These are phyloP conservation scores for Protea cynaroides DNA, from an alignment of 164 flowering plant genomes.

Conservation along the genomic window DNA sequence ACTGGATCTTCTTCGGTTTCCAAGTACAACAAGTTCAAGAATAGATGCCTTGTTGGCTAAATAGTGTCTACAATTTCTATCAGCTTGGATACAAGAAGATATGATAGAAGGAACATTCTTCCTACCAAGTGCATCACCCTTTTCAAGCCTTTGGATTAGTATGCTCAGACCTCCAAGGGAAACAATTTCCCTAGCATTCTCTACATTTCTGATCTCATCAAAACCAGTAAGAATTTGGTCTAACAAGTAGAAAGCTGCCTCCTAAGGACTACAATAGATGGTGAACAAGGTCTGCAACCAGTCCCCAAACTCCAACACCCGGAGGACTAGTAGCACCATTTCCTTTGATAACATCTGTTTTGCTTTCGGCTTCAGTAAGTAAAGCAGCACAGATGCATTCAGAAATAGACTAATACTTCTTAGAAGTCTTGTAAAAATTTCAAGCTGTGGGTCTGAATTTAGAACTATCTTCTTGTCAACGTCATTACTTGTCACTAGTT, in stretches of 20 bases:
- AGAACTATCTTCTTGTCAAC: conserved; percentile 32
- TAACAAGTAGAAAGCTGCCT: conserved; percentile 56
- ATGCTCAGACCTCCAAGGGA: conserved; percentile 55
- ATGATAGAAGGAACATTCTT: conserved; percentile 33
- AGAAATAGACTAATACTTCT: conserved; percentile 44
- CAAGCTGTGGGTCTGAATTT: conserved; percentile 59
- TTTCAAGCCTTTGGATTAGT: conserved; percentile 35
- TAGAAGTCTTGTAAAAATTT: conserved; percentile 42
- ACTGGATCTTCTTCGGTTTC: conserved; percentile 13
- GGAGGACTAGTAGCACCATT: conserved; percentile 55
- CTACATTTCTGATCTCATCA: conserved; percentile 46
- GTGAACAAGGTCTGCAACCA: conserved; percentile 51
- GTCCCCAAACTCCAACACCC: conserved; percentile 64
- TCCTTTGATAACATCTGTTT: conserved; percentile 58
- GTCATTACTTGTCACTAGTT: conserved; percentile 37
- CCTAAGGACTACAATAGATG: conserved; percentile 42
- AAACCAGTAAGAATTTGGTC: conserved; percentile 57
- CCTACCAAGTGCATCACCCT: conserved; percentile 36
- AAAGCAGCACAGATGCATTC: conserved; percentile 55
- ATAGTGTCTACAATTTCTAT: conserved; percentile 50
- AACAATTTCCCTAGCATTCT: conserved; percentile 52
- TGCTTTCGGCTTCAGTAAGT: conserved; percentile 55
- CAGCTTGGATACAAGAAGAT: conserved; percentile 46
- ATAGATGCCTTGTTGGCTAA: conserved; percentile 38
- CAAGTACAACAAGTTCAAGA: conserved; percentile 38